phyloP scores from a whole-genome alignment of 1,284 basidiomycete genomes.

The Pterula multifida region DNA sequence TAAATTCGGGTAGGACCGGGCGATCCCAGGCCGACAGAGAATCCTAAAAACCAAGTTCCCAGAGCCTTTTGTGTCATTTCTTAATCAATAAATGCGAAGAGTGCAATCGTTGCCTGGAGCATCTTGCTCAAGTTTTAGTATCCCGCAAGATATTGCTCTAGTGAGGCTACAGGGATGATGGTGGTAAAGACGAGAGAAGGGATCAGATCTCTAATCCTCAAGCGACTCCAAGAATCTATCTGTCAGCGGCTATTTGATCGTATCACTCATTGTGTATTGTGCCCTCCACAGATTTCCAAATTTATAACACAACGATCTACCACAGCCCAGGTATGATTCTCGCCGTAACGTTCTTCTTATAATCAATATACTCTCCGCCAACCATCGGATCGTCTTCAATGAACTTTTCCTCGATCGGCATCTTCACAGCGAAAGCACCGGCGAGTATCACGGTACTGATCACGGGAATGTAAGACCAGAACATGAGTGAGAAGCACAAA shows the following conservation, averaged over 20 bases:
- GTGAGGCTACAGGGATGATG: background rate
- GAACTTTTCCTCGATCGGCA: background rate
- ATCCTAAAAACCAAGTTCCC: slow-evolving; percentile 54
- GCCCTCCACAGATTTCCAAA: no score
- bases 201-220: no score
- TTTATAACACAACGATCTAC: no score
- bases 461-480: background rate
- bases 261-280: no score
- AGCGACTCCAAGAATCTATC: no score
- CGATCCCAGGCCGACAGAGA: slow-evolving; percentile 67
- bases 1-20: slow-evolving; percentile 58
- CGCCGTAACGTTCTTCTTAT: background rate
- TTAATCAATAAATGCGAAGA: background rate
- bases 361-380: background rate
- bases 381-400: background rate
- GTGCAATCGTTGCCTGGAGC: slow-evolving; percentile 51
- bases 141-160: slow-evolving; percentile 36
- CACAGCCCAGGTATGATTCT: background rate
- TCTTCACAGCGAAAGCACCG: background rate
- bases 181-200: background rate
- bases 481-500: background rate
- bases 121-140: slow-evolving; percentile 43
- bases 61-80: slow-evolving; percentile 42
- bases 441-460: background rate
- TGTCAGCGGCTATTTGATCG: no score